Percentiles rank a stretch among this genome's conserved stretches.
Conservation (phyloP, 2,329 filamentous ascomycete genomes). For the Dissoconium aciculare region DNA sequence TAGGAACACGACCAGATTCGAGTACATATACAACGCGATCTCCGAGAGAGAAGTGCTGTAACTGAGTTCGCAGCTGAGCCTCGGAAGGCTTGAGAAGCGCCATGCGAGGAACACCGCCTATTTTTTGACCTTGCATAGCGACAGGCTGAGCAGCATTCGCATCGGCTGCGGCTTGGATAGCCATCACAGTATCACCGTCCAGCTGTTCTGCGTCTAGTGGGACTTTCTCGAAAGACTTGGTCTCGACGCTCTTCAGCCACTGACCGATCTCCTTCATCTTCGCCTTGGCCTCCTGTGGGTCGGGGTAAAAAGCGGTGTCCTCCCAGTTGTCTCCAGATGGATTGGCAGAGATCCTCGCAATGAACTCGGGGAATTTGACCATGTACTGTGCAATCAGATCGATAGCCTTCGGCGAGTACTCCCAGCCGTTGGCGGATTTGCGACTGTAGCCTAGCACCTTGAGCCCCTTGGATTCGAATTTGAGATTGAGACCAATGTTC, state of each 20-base stretch:
- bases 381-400: conserved; percentile 76
- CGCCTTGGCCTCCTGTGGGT: conserved; percentile 51
- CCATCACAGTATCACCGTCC: conserved; percentile 74
- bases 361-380: conserved; percentile 87
- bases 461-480: conserved; percentile 88
- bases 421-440: conserved; percentile 77
- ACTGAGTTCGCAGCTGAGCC: conserved; percentile 80
- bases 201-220: conserved; percentile 92
- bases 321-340: conserved; percentile 71
- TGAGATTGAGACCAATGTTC: conserved; percentile 87
- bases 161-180: conserved; percentile 65
- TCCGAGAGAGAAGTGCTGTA: conserved; percentile 69
- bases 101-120: conserved; percentile 69
- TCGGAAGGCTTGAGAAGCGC: conserved; percentile 87
- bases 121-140: conserved; percentile 40
- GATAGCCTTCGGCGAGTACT: conserved; percentile 78
- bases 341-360: conserved; percentile 72
- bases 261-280: conserved; percentile 87
- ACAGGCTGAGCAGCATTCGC: conserved; percentile 38
- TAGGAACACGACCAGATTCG: conserved; percentile 85
- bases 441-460: conserved; percentile 94
- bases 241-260: conserved; percentile 85
- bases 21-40: conserved; percentile 88
- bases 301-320: conserved; percentile 74
- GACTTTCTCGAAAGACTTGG: conserved; percentile 87